Base-by-base conservation (phyloP, 2,329 filamentous ascomycete genomes). In the Colletotrichum shisoi region DNA sequence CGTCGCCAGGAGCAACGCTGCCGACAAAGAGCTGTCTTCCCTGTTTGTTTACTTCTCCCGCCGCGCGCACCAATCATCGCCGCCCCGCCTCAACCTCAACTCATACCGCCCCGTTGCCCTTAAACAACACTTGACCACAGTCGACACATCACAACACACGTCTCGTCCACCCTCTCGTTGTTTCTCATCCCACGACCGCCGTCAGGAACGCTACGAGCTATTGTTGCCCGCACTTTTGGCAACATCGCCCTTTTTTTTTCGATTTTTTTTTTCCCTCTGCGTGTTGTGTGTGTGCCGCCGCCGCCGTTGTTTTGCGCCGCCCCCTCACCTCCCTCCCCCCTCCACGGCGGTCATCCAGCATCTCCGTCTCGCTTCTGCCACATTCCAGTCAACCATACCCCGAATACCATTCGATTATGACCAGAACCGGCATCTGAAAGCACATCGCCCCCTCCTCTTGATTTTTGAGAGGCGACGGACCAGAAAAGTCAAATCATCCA, bases 1-100 rank as follows among this genome's bases (percentile, higher is more conserved):
- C 51, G 69, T 70, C 68, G 67, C 39, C 51, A 67, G 59, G 63
- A 69, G 67, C 69, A 70, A 70, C 69, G 60, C 34, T 53, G 27
- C 49, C 63, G 57, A 69, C 62, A 69, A 67, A 60, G 54, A 69
- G 67, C 69, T 64, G 59, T 48, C 61, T 68, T 63, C 59, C 67
- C 67, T 70, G 69, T 70, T 70, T 70, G 69, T 70, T 70, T 70
- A 70, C 67, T 61, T 64, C 48, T 54, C 39, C 37, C 52, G 27
- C 17, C 40, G 67, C 49, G 69, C 69, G 67, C 67, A 69, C 69
- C 69, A 70, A 70, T 70, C 69, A 70, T 37, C 65, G 52, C 42
- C 15, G 53, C 62, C 57, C 66, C 66, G 51, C 62, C 66, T 66
- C 66, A 68, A 67, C 66, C 13, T 62, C 66, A 42, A 56, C 42